phyloP scores from a whole-genome alignment of 805 yeast genomes.

The Yamadazyma takamatsuzukensis region DNA sequence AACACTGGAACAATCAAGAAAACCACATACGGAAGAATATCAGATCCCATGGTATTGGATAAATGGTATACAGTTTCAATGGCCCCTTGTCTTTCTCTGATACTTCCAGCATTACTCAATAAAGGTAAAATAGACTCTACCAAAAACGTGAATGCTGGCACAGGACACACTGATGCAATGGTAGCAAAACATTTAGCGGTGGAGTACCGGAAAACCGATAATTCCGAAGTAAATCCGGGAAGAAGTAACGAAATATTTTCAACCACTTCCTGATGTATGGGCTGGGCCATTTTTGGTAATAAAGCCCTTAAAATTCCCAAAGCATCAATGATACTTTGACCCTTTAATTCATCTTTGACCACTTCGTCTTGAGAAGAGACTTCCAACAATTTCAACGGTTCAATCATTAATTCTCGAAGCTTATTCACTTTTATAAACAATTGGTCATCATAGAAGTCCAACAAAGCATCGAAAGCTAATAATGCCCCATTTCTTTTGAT shows the following conservation, averaged over 20 bases:
- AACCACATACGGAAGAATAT: conserved; percentile 89
- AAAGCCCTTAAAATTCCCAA: conserved; percentile 77
- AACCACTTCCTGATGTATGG: conserved; percentile 49
- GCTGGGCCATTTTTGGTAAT: conserved; percentile 53
- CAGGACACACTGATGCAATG: conserved; percentile 65
- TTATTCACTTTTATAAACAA: conserved; percentile 65
- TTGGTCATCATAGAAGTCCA: conserved; percentile 48
- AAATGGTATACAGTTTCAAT: conserved; percentile 88
- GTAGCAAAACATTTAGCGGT: conserved; percentile 87
- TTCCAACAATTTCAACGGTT: conserved; percentile 49
- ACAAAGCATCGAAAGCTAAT: conserved; percentile 58
- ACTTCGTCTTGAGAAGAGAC: conserved; percentile 22
- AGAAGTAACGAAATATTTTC: conserved; percentile 40
- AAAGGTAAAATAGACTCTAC: conserved; percentile 78
- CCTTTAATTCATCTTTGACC: conserved; percentile 44
- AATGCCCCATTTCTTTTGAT: conserved; percentile 85
- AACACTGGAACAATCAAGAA: conserved; percentile 93
- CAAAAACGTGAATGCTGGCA: conserved; percentile 69
- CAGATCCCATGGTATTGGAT: conserved; percentile 79
- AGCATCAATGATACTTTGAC: conserved; percentile 83
- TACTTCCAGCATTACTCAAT: conserved; percentile 68
- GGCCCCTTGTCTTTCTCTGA: conserved; percentile 84
- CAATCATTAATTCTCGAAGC: conserved; percentile 60
- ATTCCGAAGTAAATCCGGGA: conserved; percentile 60
- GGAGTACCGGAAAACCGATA: conserved; percentile 82